Base-by-base conservation (phyloP, 169 alveolate species). In the Plasmodium relictum region DNA sequence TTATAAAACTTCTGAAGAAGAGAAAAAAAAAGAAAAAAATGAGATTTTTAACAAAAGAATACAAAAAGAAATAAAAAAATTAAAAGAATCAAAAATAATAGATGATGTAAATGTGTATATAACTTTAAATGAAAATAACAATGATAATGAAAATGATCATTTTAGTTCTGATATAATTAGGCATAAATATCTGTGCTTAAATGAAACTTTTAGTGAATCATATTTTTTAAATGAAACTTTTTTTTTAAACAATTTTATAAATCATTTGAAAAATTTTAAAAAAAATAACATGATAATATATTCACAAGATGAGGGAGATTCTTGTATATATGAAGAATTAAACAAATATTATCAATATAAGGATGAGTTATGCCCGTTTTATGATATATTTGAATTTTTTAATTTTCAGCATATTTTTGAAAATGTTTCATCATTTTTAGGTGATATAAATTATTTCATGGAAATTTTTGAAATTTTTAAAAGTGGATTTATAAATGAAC, bases 1-100 rank as follows among this genome's bases (percentile, higher is more conserved):
- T 16, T 9, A 45, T 24, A 6, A 9, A 4, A 24, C 6, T 39
- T 9, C 66, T 14, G 73, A 73, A 18, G 91, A 68, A 14, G 71
- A 63, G 9, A 52, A 44, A 45, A 61, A n/a, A 12, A 83, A 37
- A 56, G 83, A 83, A 26, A 83, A 54, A 45, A 69, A 31, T 18
- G 54, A 61, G 6, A 83, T 83, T 50, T 83, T 24, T 42, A 83
- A 83, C 62, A 83, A 26, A 83, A 71, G 91, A 69, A 66, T 83
- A 68, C 71, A 83, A 24, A 83, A 69, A 59, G 91, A 83, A 54
- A 83, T 83, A 66, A 54, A 66, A 69, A 83, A 69, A 24, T 68
- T 83, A 56, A 66, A 83, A 37, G 85, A 83, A 24, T 83, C 91
- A 14, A 83, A 83, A 6, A 37, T 83, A 10, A 24, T 69, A 12